Evolutionary conservation across 352 stramenopile genomes (phyloP), one percentile per base, ranked within the genome.

Genomic region (Elongisporangium undulatum): DNA sequence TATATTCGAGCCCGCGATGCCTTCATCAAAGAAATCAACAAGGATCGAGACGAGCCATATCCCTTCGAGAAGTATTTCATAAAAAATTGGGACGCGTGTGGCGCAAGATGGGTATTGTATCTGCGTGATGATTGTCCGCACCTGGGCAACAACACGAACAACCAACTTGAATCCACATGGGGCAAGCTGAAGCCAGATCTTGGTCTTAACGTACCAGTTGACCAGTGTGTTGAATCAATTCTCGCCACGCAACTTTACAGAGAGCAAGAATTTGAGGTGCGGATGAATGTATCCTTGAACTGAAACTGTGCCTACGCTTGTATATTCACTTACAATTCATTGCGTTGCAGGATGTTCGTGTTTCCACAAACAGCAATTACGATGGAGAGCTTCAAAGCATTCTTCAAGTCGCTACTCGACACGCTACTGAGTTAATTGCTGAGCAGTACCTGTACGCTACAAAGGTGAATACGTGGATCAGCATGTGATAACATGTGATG

Each of bases 81-180:
- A 0, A 69, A 67, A 20, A 75, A 68, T n/a, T 75, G 58, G 64
- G 55, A 69, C 16, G 39, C 7, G 15, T 70, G 61, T 49, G 15
- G 29, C 1, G 23, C 52, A 2, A 45, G 62, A 49, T 70, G 61
- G 64, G 72, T 61, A 7, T 52, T 61, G 0, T 68, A 61, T 24
- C 41, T 55, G 13, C 55, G 51, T 0, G n/a, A 64, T 17, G 67
- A 64, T 41, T 51, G 50, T 26, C 51, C 59, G 9, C 69, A 55
- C n/a, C 19, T 70, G 4, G 58, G 56, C 0, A 75, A 62, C 58
- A 65, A 72, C 24, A 68, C 68, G 1, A 75, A 76, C 38, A 76
- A 76, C 38, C 16, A 56, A 21, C 22, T 73, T 7, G 64, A 75
- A 39, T n/a, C 59, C 6, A 66, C 53, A 9, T 76, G 59, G 59